Conservation (phyloP, 2,329 filamentous ascomycete species). For the Bipolaris victoriae region DNA sequence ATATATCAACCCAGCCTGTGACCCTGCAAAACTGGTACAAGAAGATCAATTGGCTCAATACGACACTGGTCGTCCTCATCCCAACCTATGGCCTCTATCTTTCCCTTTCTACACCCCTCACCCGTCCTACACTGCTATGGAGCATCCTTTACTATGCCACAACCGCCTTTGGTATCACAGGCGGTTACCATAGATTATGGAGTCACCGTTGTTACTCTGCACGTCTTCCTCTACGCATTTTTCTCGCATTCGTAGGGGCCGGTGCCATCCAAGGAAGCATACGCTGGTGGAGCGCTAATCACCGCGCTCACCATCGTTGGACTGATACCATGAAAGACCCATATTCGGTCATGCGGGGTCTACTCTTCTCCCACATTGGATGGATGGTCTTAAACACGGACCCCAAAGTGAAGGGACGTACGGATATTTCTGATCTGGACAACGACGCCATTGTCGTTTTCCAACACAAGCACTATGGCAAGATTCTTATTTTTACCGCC, state of each 20-base stretch:
- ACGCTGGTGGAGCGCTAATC: conserved; percentile 56
- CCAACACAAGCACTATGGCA: conserved; percentile 56
- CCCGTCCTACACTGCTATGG: conserved; percentile 73
- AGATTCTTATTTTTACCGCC: conserved; percentile 51
- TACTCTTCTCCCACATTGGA: conserved; percentile 56
- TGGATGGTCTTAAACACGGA: conserved; percentile 61
- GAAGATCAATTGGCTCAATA: conserved; percentile 92
- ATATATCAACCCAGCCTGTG: conserved; percentile 27
- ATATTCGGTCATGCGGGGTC: conserved; percentile 56
- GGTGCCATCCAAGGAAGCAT: conserved; percentile 57
- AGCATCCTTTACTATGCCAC: conserved; percentile 80
- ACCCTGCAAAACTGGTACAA: conserved; percentile 75
- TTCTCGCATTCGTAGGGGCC: conserved; percentile 54
- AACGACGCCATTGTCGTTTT: conserved; percentile 56
- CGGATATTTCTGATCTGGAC: conserved; percentile 58
- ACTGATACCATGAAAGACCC: conserved; percentile 59
- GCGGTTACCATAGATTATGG: conserved; percentile 77
- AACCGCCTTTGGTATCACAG: conserved; percentile 69
- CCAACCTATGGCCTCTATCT: conserved; percentile 75
- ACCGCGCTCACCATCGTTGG: conserved; percentile 59
- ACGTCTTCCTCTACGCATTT: conserved; percentile 51
- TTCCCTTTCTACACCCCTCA: conserved; percentile 77
- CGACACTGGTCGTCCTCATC: conserved; percentile 76
- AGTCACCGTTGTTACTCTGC: conserved; percentile 55
- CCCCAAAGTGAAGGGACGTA: conserved; percentile 56